Evolutionary conservation across 75 land plant species (phyloP).

Genomic region (Chamaecyparis obtusa): DNA sequence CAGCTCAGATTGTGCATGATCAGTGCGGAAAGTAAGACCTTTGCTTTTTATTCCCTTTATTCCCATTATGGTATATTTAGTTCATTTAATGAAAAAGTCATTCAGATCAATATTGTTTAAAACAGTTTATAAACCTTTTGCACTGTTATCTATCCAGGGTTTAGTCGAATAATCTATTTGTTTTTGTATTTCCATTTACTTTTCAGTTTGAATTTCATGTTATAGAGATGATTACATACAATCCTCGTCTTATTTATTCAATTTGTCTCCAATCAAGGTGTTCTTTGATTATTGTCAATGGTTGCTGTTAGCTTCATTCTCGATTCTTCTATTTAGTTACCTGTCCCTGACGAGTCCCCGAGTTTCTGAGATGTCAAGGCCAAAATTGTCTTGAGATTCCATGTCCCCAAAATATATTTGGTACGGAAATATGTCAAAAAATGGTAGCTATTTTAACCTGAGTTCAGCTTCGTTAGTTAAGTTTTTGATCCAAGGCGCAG

Average conservation of each 20-base stretch:
- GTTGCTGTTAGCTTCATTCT: too few species aligned
- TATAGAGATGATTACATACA: not conserved
- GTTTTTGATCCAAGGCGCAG: too few species aligned
- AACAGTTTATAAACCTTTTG: not conserved
- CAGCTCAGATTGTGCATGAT: constrained; percentile 75
- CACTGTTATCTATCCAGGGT: not conserved
- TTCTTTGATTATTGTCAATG: not conserved
- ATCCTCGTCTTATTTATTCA: not conserved
- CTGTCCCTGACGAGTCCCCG: too few species aligned
- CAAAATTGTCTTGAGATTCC: too few species aligned
- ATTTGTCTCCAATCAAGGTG: not conserved
- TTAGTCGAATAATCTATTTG: not conserved
- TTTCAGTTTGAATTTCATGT: not conserved
- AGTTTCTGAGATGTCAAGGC: too few species aligned
- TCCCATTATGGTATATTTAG: not conserved
- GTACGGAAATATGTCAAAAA: too few species aligned
- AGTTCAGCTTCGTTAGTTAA: too few species aligned
- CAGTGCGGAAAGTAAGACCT: constrained; percentile 59
- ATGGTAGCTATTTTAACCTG: too few species aligned
- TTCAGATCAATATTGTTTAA: too few species aligned
- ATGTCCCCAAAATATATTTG: too few species aligned
- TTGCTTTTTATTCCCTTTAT: not conserved
- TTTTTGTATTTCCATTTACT: not conserved
- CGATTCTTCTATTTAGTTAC: not conserved
- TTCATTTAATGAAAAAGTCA: too few species aligned